Conservation (phyloP, 2,329 filamentous ascomycete genomes). For the Daldinia sp. region DNA sequence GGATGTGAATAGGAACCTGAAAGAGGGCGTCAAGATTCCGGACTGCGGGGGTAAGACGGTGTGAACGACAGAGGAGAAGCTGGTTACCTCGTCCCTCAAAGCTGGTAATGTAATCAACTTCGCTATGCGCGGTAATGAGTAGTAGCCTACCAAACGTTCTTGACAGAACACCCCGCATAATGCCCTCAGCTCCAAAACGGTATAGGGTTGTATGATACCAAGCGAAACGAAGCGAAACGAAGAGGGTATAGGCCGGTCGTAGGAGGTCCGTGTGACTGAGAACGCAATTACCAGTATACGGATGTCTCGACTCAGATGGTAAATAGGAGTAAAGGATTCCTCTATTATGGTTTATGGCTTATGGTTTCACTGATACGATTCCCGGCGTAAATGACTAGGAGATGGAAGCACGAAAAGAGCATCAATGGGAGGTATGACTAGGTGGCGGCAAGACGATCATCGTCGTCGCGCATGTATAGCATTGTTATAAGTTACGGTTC, state of each 20-base stretch:
- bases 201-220: constrained; percentile 1
- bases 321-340: too few species aligned
- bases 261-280: background rate
- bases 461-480: background rate
- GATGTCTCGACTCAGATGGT: background rate
- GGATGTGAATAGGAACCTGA: constrained; percentile 84
- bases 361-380: background rate
- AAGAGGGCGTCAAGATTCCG: constrained; percentile 83
- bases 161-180: background rate
- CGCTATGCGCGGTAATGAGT: background rate
- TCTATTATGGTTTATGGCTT: constrained; percentile 7
- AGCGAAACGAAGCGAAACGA: constrained; percentile 1
- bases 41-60: constrained; percentile 82
- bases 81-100: background rate
- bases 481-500: constrained; percentile 6
- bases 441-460: background rate
- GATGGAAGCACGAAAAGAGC: constrained; percentile 6
- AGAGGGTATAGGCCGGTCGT: background rate
- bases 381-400: background rate
- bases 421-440: constrained; percentile 19
- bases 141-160: background rate
- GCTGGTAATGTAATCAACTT: background rate
- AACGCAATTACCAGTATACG: background rate
- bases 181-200: background rate
- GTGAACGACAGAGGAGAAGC: constrained; percentile 27